Conservation (phyloP, 768 basidiomycete genomes). For the Fomitopsis serialis region DNA sequence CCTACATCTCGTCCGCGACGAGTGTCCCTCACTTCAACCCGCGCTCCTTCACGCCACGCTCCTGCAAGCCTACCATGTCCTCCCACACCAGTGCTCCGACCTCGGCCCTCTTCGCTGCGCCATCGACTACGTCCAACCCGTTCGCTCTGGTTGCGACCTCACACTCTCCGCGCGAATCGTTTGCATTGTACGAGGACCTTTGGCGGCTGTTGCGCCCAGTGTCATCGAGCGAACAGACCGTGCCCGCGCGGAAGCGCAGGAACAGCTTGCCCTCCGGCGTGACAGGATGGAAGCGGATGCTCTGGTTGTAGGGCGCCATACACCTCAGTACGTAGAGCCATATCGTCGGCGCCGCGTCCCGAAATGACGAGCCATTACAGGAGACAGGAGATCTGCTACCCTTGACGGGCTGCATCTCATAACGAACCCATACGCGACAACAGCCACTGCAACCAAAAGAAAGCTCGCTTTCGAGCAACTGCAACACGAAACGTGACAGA, state of each 20-base stretch:
- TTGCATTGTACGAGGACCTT: conserved; percentile 16
- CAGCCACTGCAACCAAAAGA: too few relatives aligned
- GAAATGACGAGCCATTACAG: not conserved
- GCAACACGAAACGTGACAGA: too few relatives aligned
- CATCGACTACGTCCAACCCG: conserved; percentile 9
- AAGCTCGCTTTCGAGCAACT: too few relatives aligned
- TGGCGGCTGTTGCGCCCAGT: conserved; percentile 12
- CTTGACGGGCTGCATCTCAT: too few relatives aligned
- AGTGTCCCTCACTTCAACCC: not conserved
- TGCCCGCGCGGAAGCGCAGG: conserved; percentile 6
- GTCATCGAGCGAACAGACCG: conserved; percentile 6
- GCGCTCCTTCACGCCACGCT: not conserved
- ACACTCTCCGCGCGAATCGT: conserved; percentile 15
- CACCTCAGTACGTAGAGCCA: not conserved
- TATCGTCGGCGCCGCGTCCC: not conserved
- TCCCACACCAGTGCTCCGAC: conserved; percentile 5
- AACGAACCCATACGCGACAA: too few relatives aligned
- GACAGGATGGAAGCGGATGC: conserved; percentile 15
- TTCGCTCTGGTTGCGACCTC: conserved; percentile 13
- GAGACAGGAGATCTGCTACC: not conserved
- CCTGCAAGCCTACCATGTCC: conserved; percentile 4
- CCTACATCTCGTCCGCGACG: not conserved
- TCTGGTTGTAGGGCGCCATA: conserved; percentile 7
- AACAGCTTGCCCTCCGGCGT: conserved; percentile 1
- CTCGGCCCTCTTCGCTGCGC: conserved; percentile 8